Percentiles rank a stretch among this genome's conserved stretches.
Conservation (phyloP, 805 yeast genomes). For the Yamadazyma sp. region DNA sequence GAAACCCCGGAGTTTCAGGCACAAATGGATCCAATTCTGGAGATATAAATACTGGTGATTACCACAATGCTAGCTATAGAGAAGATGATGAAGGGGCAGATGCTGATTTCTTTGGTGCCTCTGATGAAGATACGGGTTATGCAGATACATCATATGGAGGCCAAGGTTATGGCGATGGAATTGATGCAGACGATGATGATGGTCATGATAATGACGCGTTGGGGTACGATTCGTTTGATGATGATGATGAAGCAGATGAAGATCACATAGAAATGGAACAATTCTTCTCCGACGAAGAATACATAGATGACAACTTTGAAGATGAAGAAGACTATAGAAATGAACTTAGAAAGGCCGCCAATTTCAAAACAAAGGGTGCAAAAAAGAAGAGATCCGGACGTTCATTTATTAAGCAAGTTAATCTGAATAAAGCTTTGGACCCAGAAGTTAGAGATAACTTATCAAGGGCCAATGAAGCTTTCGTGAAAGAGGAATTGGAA, state of each 20-base stretch:
- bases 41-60: no score
- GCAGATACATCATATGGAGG: background rate
- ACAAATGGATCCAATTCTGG: no score
- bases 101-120: background rate
- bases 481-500: slow-evolving; percentile 60
- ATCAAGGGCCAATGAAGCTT: slow-evolving; percentile 77
- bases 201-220: slow-evolving; percentile 9
- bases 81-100: background rate
- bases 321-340: slow-evolving; percentile 29
- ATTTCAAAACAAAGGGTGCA: slow-evolving; percentile 47
- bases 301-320: slow-evolving; percentile 36
- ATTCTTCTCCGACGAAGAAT: slow-evolving; percentile 10
- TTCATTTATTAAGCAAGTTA: slow-evolving; percentile 35
- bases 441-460: slow-evolving; percentile 70
- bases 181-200: slow-evolving; percentile 4
- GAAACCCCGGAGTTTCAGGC: background rate
- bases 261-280: background rate
- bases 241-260: slow-evolving; percentile 1
- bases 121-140: background rate
- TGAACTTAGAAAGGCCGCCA: slow-evolving; percentile 65
- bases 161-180: background rate
- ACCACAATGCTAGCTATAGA: background rate
- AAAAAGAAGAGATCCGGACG: slow-evolving; percentile 31
- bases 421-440: slow-evolving; percentile 44
- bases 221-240: slow-evolving; percentile 5